These are phyloP conservation scores for Mortierella polycephala DNA, from an alignment of 371 early-diverging fungal genomes.

Conservation along the genomic window DNA sequence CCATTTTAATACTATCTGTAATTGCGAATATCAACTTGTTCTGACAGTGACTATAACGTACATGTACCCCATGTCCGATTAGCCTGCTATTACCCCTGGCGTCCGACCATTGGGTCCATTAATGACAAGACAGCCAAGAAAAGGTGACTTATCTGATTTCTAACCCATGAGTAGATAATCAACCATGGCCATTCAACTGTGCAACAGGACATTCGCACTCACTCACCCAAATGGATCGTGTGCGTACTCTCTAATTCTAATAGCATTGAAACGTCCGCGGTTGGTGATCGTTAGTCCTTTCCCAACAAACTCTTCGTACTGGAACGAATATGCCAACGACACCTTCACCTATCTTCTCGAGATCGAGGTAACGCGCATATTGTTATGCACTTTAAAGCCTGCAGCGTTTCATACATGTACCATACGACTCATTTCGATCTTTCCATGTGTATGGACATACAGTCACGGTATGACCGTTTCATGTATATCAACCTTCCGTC, in stretches of 20 bases:
- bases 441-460: background rate
- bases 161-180: background rate
- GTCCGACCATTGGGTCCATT: slow-evolving; percentile 20
- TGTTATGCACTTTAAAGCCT: too few relatives aligned
- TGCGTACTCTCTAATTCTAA: background rate
- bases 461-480: slow-evolving; percentile 42
- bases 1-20: too few relatives aligned
- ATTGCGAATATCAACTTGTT: too few relatives aligned
- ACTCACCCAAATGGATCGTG: slow-evolving; percentile 2
- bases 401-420: background rate
- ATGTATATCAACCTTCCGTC: slow-evolving; percentile 19
- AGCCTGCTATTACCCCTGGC: too few relatives aligned
- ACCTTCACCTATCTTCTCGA: slow-evolving; percentile 35
- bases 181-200: slow-evolving; percentile 2
- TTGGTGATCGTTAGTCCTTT: slow-evolving; percentile 19
- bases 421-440: background rate
- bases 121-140: slow-evolving; percentile 38
- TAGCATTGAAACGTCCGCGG: slow-evolving; percentile 23
- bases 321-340: slow-evolving; percentile 44
- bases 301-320: slow-evolving; percentile 29
- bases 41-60: too few relatives aligned
- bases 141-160: slow-evolving; percentile 9
- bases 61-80: too few relatives aligned
- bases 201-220: slow-evolving; percentile 10
- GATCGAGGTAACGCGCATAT: slow-evolving; percentile 27